Conservation (phyloP, 345 rosid genomes). For the Erodium maritimum region DNA sequence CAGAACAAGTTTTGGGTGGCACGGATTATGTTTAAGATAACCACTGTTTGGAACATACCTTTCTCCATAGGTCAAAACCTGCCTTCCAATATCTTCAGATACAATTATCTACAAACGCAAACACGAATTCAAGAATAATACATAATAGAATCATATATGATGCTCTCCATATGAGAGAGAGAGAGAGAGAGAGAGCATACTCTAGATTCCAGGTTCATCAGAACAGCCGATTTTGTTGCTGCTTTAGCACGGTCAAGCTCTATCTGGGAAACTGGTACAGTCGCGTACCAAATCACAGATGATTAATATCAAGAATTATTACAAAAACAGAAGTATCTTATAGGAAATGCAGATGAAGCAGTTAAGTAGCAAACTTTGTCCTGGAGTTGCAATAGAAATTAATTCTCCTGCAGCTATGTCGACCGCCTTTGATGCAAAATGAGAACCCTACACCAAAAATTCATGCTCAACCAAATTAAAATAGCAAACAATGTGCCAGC, state of each 20-base stretch:
- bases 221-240: conserved; percentile 67
- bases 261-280: conserved; percentile 40
- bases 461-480: no score
- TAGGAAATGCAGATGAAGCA: no score
- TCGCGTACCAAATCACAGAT: conserved; percentile 1
- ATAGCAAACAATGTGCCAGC: no score
- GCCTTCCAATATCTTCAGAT: conserved; percentile 75
- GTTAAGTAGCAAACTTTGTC: conserved; percentile 33
- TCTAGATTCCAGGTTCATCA: conserved; percentile 85
- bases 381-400: conserved; percentile 51
- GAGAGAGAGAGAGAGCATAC: conserved; percentile 29
- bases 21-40: no score
- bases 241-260: conserved; percentile 70
- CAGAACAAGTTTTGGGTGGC: no score
- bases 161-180: not conserved
- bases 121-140: not conserved
- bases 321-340: conserved; percentile 2
- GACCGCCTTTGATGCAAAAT: conserved; percentile 52
- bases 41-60: conserved; percentile 40
- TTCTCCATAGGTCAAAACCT: conserved; percentile 69
- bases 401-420: conserved; percentile 61
- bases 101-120: conserved; percentile 37
- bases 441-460: conserved; percentile 35
- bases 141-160: no score
- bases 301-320: conserved; percentile 1